These are phyloP conservation scores for Thermomyces lanuginosus DNA, from an alignment of 2,329 filamentous ascomycete genomes.

Conservation along the genomic window DNA sequence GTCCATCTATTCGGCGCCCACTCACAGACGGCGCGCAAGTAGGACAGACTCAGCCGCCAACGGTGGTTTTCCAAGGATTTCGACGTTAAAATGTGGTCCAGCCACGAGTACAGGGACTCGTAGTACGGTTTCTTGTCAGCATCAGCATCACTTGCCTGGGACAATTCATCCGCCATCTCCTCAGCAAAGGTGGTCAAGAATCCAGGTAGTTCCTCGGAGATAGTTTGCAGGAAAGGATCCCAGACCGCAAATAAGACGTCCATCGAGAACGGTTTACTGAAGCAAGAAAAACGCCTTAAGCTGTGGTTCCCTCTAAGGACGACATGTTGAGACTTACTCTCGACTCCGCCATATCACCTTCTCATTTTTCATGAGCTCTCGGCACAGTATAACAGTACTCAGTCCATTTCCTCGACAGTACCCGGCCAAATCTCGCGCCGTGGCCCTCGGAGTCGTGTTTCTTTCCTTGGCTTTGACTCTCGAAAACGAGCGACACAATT, in stretches of 20 bases:
- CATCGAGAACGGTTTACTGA: too few relatives aligned
- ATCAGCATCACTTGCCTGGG: slow-evolving; percentile 10
- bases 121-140: slow-evolving; percentile 15
- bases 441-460: too few relatives aligned
- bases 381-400: too few relatives aligned
- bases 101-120: slow-evolving; percentile 35
- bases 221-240: slow-evolving; percentile 20
- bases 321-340: too few relatives aligned
- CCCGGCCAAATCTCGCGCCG: too few relatives aligned
- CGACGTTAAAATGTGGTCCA: slow-evolving; percentile 31
- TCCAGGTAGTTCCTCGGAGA: slow-evolving; percentile 18
- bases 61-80: slow-evolving; percentile 20
- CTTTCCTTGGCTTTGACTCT: too few relatives aligned
- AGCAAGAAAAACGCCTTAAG: too few relatives aligned
- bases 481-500: too few relatives aligned
- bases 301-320: too few relatives aligned
- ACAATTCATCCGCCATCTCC: slow-evolving; percentile 22
- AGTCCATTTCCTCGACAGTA: too few relatives aligned
- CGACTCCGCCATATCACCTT: too few relatives aligned
- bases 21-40: slow-evolving; percentile 19
- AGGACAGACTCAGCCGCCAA: slow-evolving; percentile 16
- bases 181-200: slow-evolving; percentile 26
- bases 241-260: slow-evolving; percentile 17
- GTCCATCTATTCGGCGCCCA: slow-evolving; percentile 19
- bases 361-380: too few relatives aligned